These are phyloP conservation scores for Neonectria hederae DNA, from an alignment of 2,329 filamentous ascomycete species.

Conservation along the genomic window DNA sequence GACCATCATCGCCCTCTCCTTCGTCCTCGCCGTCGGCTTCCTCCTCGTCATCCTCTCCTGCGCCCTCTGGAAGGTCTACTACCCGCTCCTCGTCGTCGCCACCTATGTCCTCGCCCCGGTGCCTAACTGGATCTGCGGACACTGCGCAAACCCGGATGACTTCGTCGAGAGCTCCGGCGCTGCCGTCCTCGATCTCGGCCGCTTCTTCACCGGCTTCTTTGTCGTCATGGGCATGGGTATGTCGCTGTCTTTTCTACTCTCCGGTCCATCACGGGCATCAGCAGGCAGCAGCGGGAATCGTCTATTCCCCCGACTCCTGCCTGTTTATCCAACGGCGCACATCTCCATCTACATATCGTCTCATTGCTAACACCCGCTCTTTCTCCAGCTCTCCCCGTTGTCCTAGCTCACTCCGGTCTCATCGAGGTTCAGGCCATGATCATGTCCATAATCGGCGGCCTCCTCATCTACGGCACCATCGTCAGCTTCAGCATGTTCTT, in stretches of 20 bases:
- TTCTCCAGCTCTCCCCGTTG: conserved; percentile 78
- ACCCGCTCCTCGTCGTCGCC: conserved; percentile 92
- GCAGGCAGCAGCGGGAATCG: not conserved
- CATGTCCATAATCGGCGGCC: conserved; percentile 92
- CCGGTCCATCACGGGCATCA: not conserved
- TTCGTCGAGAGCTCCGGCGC: conserved; percentile 88
- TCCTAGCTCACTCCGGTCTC: conserved; percentile 86
- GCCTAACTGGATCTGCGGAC: conserved; percentile 94
- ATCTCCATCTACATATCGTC: no score
- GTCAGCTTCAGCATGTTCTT: conserved; percentile 99
- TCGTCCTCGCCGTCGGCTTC: conserved; percentile 98
- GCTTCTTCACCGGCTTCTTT: conserved; percentile 94
- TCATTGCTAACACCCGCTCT: conserved; percentile 24
- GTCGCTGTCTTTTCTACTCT: conserved; percentile 49
- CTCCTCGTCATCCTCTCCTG: conserved; percentile 98
- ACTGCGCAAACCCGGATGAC: conserved; percentile 92
- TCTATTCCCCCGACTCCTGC: not conserved
- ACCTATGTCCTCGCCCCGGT: conserved; percentile 94
- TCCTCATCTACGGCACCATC: conserved; percentile 97
- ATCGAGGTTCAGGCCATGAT: conserved; percentile 88
- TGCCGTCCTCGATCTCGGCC: conserved; percentile 89
- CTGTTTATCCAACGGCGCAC: not conserved
- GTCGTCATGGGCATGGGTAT: conserved; percentile 97
- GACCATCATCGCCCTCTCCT: conserved; percentile 98
- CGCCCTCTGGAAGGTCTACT: conserved; percentile 93